phyloP scores from a whole-genome alignment of 345 rosid species.

The Bretschneidera sinensis region DNA sequence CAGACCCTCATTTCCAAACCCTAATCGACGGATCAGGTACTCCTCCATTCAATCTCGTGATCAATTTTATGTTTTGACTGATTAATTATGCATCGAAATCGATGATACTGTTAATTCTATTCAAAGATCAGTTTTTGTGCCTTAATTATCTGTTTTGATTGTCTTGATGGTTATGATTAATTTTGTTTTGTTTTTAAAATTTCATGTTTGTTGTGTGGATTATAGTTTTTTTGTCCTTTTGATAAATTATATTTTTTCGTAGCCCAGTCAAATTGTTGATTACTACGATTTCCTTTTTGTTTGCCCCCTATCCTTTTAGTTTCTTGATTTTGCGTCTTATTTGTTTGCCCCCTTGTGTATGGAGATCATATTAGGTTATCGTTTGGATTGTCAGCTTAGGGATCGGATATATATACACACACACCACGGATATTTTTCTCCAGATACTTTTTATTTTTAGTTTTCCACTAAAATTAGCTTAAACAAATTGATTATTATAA shows the following conservation, averaged over 20 bases:
- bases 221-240: not conserved
- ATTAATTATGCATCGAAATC: not conserved
- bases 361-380: not conserved
- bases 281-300: too few species aligned
- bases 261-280: too few species aligned
- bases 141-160: not conserved
- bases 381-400: not conserved
- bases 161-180: not conserved
- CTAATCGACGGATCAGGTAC: constrained; percentile 18
- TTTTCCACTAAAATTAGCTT: too few species aligned
- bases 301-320: not conserved
- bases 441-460: too few species aligned
- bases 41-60: not conserved
- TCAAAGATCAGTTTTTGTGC: not conserved
- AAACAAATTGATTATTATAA: too few species aligned
- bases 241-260: too few species aligned
- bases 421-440: too few species aligned
- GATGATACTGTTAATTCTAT: not conserved
- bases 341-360: not conserved
- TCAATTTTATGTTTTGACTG: not conserved
- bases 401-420: too few species aligned
- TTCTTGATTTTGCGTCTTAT: not conserved
- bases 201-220: constrained; percentile 1
- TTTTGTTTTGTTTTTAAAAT: not conserved
- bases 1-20: constrained; percentile 13